Evolutionary conservation across 2,329 filamentous ascomycete genomes (phyloP), one percentile per base, ranked within the genome.

Genomic region (Polytolypa hystricis): DNA sequence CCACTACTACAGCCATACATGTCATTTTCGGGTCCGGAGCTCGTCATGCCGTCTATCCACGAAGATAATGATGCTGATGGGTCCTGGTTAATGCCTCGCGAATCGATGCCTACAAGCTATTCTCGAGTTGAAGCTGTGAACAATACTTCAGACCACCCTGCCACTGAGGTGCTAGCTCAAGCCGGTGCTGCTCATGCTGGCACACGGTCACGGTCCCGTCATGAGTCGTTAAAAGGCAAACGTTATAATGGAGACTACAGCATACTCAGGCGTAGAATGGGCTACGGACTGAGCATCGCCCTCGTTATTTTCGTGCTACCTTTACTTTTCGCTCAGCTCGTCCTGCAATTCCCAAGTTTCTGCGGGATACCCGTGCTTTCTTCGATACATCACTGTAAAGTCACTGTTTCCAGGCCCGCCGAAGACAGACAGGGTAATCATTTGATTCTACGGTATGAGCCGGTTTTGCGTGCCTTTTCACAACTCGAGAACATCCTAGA

Each of bases 1-100:
- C n/a, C n/a, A n/a, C n/a, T n/a, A n/a, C n/a, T n/a, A n/a, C n/a
- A n/a, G n/a, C n/a, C n/a, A n/a, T n/a, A n/a, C n/a, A n/a, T n/a
- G 27, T 31, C 25, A 28, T 8, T 23, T n/a, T 27, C 37, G 11
- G 37, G 37, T 6, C 37, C 37, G 25, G 37, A 39, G 23, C 31
- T 39, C 16, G 23, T 39, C 21, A 39, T 39, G 37, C 37, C 37
- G 9, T 39, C 37, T 23, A 28, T 39, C 20, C 37, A 39, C 5
- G 30, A 33, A 11, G 31, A 30, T n/a, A 28, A 15, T 5, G 18
- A 18, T n/a, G n/a, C 17, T 25, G 37, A 39, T 33, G 31, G 37
- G 8, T 34, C 37, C 5, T 39, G 25, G 37, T 18, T 39, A 0
- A 25, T 30, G 10, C 10, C 23, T 21, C n/a, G n/a, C n/a, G n/a